A percentile compares a stretch with the other conserved stretches of the same genome.
These are phyloP conservation scores for Debaryomyces maramus DNA, from an alignment of 805 yeast species.

Conservation along the genomic window DNA sequence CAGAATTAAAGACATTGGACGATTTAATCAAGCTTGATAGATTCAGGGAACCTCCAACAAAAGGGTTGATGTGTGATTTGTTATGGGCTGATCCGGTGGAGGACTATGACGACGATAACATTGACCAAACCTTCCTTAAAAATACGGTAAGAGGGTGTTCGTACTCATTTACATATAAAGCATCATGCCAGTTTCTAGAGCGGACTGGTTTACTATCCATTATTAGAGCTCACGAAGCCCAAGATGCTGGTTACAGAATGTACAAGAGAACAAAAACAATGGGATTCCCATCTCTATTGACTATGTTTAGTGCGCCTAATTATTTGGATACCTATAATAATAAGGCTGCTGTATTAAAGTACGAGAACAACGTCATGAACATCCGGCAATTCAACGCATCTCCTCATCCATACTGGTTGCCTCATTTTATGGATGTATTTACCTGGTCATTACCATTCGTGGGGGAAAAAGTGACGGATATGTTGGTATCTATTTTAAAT, in stretches of 20 bases:
- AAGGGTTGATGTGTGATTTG: slow-evolving; percentile 91
- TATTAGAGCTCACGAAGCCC: slow-evolving; percentile 96
- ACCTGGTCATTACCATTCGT: slow-evolving; percentile 98
- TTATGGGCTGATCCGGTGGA: slow-evolving; percentile 97
- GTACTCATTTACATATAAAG: slow-evolving; percentile 80
- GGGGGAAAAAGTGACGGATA: slow-evolving; percentile 93
- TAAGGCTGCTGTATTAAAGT: slow-evolving; percentile 92
- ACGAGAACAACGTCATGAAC: slow-evolving; percentile 90
- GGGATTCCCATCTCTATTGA: slow-evolving; percentile 86
- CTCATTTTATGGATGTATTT: slow-evolving; percentile 95
- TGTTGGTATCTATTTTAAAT: slow-evolving; percentile 84
- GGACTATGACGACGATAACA: slow-evolving; percentile 57
- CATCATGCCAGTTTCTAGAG: slow-evolving; percentile 76
- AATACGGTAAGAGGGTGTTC: slow-evolving; percentile 90
- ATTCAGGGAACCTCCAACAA: slow-evolving; percentile 89
- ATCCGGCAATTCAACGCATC: slow-evolving; percentile 90
- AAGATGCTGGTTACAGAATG: slow-evolving; percentile 95
- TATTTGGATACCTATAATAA: slow-evolving; percentile 89
- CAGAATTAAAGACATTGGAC: slow-evolving; percentile 68
- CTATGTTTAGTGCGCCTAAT: slow-evolving; percentile 94
- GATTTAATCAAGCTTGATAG: slow-evolving; percentile 73
- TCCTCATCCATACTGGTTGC: slow-evolving; percentile 96
- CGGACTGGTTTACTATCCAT: slow-evolving; percentile 78
- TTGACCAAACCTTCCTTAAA: slow-evolving; percentile 53
- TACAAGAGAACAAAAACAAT: slow-evolving; percentile 79